phyloP scores from a whole-genome alignment of 495 filamentous ascomycete genomes.

The Tuber indicum region DNA sequence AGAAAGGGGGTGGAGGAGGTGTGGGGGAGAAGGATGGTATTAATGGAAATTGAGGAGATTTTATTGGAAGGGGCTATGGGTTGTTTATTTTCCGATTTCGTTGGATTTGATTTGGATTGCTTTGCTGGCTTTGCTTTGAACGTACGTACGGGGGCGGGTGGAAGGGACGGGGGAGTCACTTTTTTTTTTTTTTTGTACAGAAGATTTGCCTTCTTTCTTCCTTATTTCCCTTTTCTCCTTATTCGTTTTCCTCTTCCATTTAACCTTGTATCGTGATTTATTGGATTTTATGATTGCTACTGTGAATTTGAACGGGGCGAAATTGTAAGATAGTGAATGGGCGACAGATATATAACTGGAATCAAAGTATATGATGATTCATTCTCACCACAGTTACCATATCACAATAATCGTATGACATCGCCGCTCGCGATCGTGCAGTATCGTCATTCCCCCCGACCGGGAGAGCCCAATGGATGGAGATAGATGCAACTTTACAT shows the following conservation, averaged over 20 bases:
- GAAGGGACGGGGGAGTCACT: neutral
- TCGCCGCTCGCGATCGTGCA: neutral
- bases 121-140: neutral
- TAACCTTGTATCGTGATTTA: neutral
- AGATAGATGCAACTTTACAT: neutral
- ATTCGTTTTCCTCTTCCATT: neutral
- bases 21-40: conserved; percentile 14
- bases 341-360: neutral
- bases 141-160: neutral
- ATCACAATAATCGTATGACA: neutral
- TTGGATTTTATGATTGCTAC: neutral
- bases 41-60: neutral
- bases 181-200: neutral
- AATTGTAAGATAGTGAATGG: neutral
- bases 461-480: neutral
- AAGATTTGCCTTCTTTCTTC: neutral
- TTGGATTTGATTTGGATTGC: neutral
- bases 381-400: neutral
- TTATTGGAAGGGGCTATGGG: neutral
- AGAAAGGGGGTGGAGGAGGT: neutral
- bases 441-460: neutral
- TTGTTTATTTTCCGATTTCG: neutral
- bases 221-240: neutral
- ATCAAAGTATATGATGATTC: neutral
- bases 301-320: neutral